Percentiles rank a stretch among this genome's conserved stretches.
phyloP scores from a whole-genome alignment of 1,139 yeast species.

The Hemisphaericaspora subhashii region DNA sequence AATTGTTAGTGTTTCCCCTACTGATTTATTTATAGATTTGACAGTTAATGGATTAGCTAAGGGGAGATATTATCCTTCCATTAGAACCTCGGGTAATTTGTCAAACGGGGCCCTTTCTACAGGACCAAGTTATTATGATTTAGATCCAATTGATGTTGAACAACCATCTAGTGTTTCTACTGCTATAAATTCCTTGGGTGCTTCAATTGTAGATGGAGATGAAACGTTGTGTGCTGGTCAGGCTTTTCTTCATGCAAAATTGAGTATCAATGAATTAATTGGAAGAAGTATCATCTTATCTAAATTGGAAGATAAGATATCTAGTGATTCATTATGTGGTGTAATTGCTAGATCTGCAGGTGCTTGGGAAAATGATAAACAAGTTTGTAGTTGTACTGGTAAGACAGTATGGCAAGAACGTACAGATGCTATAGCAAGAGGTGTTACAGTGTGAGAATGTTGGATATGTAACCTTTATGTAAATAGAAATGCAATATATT shows the following conservation, averaged over 20 bases:
- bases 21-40: slow-evolving; percentile 64
- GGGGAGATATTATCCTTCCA: slow-evolving; percentile 68
- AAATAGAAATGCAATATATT: no score
- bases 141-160: slow-evolving; percentile 49
- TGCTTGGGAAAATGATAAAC: slow-evolving; percentile 92
- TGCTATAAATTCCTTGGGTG: slow-evolving; percentile 41
- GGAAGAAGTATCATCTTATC: slow-evolving; percentile 79
- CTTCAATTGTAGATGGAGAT: slow-evolving; percentile 22
- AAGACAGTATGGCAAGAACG: slow-evolving; percentile 96
- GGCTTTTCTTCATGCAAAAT: slow-evolving; percentile 57
- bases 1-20: slow-evolving; percentile 65
- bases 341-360: slow-evolving; percentile 97
- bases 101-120: slow-evolving; percentile 72
- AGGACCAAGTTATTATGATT: slow-evolving; percentile 50
- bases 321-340: slow-evolving; percentile 62
- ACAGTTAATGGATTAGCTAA: slow-evolving; percentile 69
- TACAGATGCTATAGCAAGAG: slow-evolving; percentile 62
- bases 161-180: slow-evolving; percentile 34
- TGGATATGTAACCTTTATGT: no score
- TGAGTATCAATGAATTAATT: slow-evolving; percentile 63
- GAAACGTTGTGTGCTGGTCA: slow-evolving; percentile 53
- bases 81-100: slow-evolving; percentile 73
- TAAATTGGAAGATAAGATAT: slow-evolving; percentile 35
- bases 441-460: slow-evolving; percentile 40
- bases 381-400: slow-evolving; percentile 92